Base-by-base conservation (phyloP, 345 rosid genomes). In the Hibiscus trionum region DNA sequence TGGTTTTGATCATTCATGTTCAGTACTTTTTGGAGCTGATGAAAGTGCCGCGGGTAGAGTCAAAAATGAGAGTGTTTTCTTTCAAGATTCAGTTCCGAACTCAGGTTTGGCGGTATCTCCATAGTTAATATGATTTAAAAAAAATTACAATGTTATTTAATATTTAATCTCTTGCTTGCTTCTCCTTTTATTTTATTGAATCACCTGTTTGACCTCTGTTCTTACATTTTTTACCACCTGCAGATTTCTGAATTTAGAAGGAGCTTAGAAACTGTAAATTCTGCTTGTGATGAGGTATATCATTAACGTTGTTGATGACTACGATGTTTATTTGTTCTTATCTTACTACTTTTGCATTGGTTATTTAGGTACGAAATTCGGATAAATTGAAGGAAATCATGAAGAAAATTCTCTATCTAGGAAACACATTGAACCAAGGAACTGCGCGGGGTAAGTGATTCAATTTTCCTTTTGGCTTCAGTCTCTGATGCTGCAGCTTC, bases 1-100 rank as follows among this genome's bases (percentile, higher is more conserved):
- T 15, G 42, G 49, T 7, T 69, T 50, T 39, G 17, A 46, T 72
- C 71, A 69, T 78, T 76, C 33, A 65, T 71, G 62, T 83, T 61
- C 90, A 95, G 99, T 95, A 75, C 77, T 90, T 95, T 82, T 70
- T 95, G 84, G 98, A 92, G 93, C 88, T 77, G 72, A 95, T 95
- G 97, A 95, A 92, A 86, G 99, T 95, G 84, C 99, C 99, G 52
- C 91, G 99, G 42, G 99, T 92, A 31, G 99, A 92, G 84, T 93
- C 97, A 42, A 95, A 95, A 77, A 79, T 95, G 44, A 84, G 97
- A 86, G 98, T 95, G 59, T 92, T 95, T 85, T 86, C 93, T 78
- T 95, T 95, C 89, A 95, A 95, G 86, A 90, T 95, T 80, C 98
- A 92, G 79, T 92, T 92, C 62, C 69, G 87, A 76, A 77, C 89